Evolutionary conservation across 2,329 filamentous ascomycete species (phyloP).

Genomic region (Hypoxylon sp.): DNA sequence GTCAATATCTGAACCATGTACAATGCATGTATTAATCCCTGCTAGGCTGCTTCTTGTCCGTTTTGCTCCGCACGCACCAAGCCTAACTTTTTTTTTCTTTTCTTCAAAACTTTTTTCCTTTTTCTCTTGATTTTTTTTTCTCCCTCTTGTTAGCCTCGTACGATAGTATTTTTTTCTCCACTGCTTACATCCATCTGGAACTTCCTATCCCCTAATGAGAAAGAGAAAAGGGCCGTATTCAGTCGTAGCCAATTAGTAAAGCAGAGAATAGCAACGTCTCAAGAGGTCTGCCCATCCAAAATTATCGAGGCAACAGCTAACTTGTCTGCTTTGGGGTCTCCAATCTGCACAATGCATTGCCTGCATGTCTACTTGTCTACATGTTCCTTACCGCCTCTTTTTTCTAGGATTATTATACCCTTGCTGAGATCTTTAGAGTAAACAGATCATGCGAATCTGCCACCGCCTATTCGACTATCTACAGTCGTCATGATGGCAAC

Average conservation of each 20-base stretch:
- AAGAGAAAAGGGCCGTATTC: constrained; percentile 11
- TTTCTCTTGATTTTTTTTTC: constrained; percentile 28
- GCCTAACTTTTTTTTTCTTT: constrained; percentile 41
- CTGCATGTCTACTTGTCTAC: constrained; percentile 37
- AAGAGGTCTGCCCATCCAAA: constrained; percentile 12
- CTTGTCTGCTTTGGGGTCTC: constrained; percentile 31
- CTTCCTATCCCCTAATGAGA: constrained; percentile 18
- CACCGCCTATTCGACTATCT: constrained; percentile 25
- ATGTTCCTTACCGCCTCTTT: constrained; percentile 33
- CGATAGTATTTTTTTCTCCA: constrained; percentile 18
- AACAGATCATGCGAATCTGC: constrained; percentile 45
- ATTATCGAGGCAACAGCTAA: constrained; percentile 2
- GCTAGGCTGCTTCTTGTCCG: constrained; percentile 29
- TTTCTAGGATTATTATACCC: constrained; percentile 17
- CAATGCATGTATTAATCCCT: constrained; percentile 38
- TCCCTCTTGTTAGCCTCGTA: constrained; percentile 24
- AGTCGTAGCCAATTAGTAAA: constrained; percentile 5
- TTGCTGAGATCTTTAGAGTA: constrained; percentile 38
- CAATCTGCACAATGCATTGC: constrained; percentile 48
- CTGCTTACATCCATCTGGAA: constrained; percentile 25
- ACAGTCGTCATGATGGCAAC: constrained; percentile 16
- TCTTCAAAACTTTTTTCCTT: constrained; percentile 39
- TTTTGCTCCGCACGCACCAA: constrained; percentile 48
- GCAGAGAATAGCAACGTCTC: constrained; percentile 14
- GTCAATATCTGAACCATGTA: constrained; percentile 37